Evolutionary conservation across 2,329 filamentous ascomycete genomes (phyloP).

Genomic region (Esteya vermicola): DNA sequence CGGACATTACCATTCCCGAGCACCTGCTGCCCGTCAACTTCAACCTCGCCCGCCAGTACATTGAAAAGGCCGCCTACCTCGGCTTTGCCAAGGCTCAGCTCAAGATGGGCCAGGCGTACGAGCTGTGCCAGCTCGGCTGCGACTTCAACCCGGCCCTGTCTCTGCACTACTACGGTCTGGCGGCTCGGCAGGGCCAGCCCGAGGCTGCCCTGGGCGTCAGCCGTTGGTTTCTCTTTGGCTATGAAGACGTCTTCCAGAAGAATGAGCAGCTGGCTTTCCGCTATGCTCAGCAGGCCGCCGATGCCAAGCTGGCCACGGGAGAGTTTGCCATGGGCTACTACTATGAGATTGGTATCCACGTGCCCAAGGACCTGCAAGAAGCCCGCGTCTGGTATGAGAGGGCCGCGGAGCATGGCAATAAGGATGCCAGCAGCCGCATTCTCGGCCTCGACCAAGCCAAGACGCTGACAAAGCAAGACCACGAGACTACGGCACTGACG

Average conservation of each 20-base stretch:
- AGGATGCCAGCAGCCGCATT: conserved; percentile 69
- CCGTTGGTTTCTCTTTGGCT: conserved; percentile 96
- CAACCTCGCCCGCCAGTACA: conserved; percentile 64
- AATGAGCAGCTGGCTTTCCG: conserved; percentile 88
- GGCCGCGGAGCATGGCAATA: conserved; percentile 81
- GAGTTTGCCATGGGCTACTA: conserved; percentile 98
- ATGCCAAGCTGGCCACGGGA: conserved; percentile 69
- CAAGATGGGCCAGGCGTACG: conserved; percentile 93
- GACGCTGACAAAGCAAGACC: conserved; percentile 76
- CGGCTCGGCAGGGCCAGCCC: conserved; percentile 78
- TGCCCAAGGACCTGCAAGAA: conserved; percentile 68
- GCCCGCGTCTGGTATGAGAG: conserved; percentile 83
- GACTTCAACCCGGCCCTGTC: conserved; percentile 90
- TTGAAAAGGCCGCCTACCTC: conserved; percentile 91
- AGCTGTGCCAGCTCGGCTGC: conserved; percentile 84
- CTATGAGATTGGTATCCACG: conserved; percentile 88
- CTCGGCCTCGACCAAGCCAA: conserved; percentile 74
- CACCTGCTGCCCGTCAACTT: conserved; percentile 57
- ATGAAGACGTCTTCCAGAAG: conserved; percentile 83
- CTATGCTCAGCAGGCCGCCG: conserved; percentile 78
- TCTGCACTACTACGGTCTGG: conserved; percentile 88
- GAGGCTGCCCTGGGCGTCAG: conserved; percentile 94
- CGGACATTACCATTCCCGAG: conserved; percentile 73
- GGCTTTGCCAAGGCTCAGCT: conserved; percentile 93
- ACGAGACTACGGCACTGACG: conserved; percentile 80